A percentile compares a stretch with the other conserved stretches of the same genome.
These are phyloP conservation scores for Rubia balearica DNA, from an alignment of 305 asterid species.

Conservation along the genomic window DNA sequence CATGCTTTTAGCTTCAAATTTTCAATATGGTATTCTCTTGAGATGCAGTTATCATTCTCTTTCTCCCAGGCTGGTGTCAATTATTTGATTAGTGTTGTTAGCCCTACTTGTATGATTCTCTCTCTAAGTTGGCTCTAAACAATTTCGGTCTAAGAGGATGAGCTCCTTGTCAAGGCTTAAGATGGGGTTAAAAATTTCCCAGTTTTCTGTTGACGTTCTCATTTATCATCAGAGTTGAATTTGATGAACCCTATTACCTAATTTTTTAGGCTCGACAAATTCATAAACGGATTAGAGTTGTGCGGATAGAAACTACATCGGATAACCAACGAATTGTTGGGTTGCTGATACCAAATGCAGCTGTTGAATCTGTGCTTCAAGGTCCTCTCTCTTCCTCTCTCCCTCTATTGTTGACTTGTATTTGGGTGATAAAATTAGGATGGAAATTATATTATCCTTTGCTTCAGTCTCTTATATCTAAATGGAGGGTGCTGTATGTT, in stretches of 20 bases:
- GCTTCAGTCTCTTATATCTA: too few species aligned
- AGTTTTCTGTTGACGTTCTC: background rate
- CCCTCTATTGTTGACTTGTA: slow-evolving; percentile 18
- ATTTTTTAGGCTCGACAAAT: slow-evolving; percentile 62
- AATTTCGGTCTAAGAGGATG: background rate
- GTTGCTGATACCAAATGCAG: slow-evolving; percentile 86
- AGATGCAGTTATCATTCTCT: background rate
- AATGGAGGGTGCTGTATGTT: too few species aligned
- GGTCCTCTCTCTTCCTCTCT: slow-evolving; percentile 38
- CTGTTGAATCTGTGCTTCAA: slow-evolving; percentile 87
- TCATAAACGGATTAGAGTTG: slow-evolving; percentile 82
- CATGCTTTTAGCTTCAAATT: background rate
- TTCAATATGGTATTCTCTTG: background rate
- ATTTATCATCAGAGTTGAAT: background rate
- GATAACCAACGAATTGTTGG: slow-evolving; percentile 83
- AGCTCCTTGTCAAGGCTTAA: too few species aligned
- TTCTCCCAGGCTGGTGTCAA: background rate
- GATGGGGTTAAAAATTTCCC: background rate
- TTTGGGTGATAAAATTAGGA: background rate
- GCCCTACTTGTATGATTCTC: background rate
- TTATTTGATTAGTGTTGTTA: background rate
- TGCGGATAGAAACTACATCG: slow-evolving; percentile 76
- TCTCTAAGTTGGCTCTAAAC: background rate
- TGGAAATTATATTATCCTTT: too few species aligned
- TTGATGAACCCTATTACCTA: background rate